Base-by-base conservation (phyloP, 345 rosid genomes). In the Rhizophora apiculata region DNA sequence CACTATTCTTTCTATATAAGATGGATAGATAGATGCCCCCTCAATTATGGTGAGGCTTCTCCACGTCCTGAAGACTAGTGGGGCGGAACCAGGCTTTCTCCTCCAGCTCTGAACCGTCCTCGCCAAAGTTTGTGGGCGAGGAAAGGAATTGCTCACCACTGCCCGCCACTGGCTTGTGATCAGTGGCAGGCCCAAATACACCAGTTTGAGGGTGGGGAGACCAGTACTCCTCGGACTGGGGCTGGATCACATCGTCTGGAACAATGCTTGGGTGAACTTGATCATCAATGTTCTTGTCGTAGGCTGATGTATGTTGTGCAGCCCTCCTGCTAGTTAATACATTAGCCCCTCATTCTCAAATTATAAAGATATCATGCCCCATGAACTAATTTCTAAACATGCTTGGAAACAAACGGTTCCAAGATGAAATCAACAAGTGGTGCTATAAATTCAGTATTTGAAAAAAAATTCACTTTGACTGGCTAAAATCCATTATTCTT, bases 21-120 rank as follows among this genome's bases (percentile, higher is more conserved):
- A 43, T 56, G 16, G 15, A 55, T 22, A 9, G 5, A 27, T 26
- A 62, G 6, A 53, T 20, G 6, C 24, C n/a, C 6, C 53, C 11
- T 76, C 67, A 81, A 46, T 8, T 19, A 20, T 77, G 84, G 76
- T 79, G 77, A 19, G 97, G 92, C 81, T 89, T 93, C 84, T 93
- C 96, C 66, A 70, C 60, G 83, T 93, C 98, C 86, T 93, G 97
- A 5, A 93, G 85, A 75, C 91, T 86, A 1, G 89, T 91, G 6
- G 97, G 97, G 52, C 98, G 97, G 81, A 91, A 93, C 96, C 96
- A 93, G 7, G 98, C 97, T 72, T 85, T 84, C 78, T 93, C 92
- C 75, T 93, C 97, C 73, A 87, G 53, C 60, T 76, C 84, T 0
- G 91, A 81, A 30, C 10, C 10, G 49, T 9, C 57, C 18, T 66